Evolutionary conservation across 768 basidiomycete species (phyloP).

Genomic region (Pleurotus djamor): DNA sequence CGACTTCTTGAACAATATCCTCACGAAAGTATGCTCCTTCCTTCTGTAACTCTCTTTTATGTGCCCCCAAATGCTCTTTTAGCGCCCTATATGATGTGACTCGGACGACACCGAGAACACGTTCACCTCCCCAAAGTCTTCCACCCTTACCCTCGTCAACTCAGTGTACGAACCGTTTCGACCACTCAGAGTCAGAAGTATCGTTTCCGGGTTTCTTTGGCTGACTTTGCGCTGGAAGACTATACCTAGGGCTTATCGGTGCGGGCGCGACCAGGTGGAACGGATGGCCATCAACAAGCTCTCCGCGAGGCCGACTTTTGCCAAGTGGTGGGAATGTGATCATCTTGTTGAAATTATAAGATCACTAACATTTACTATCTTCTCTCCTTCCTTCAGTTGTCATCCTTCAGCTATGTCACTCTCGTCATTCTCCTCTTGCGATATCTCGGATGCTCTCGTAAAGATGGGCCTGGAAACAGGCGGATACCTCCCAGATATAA

Average conservation of each 20-base stretch:
- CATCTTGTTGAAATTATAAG: no score
- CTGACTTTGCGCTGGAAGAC: slow-evolving; percentile 26
- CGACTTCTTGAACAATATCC: no score
- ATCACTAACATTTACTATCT: slow-evolving; percentile 7
- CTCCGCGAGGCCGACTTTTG: no score
- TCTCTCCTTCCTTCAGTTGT: no score
- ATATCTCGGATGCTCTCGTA: slow-evolving; percentile 86
- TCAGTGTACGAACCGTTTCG: slow-evolving; percentile 48
- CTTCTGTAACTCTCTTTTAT: no score
- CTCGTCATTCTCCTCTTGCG: slow-evolving; percentile 63
- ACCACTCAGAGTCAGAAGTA: slow-evolving; percentile 74
- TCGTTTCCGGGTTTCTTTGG: slow-evolving; percentile 79
- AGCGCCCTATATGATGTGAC: no score
- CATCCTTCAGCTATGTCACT: slow-evolving; percentile 15
- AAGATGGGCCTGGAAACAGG: slow-evolving; percentile 73
- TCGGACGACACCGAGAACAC: no score
- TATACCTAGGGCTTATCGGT: slow-evolving; percentile 57
- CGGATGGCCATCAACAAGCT: slow-evolving; percentile 43
- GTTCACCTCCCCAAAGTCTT: no score
- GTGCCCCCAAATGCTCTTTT: no score
- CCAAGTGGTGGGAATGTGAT: no score
- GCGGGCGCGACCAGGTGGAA: slow-evolving; percentile 73
- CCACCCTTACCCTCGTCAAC: no score
- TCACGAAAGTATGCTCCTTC: no score
- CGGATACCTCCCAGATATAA: slow-evolving; percentile 80